These are phyloP conservation scores for Emmonsiellopsis sp. DNA, from an alignment of 2,329 filamentous ascomycete species.

Conservation along the genomic window DNA sequence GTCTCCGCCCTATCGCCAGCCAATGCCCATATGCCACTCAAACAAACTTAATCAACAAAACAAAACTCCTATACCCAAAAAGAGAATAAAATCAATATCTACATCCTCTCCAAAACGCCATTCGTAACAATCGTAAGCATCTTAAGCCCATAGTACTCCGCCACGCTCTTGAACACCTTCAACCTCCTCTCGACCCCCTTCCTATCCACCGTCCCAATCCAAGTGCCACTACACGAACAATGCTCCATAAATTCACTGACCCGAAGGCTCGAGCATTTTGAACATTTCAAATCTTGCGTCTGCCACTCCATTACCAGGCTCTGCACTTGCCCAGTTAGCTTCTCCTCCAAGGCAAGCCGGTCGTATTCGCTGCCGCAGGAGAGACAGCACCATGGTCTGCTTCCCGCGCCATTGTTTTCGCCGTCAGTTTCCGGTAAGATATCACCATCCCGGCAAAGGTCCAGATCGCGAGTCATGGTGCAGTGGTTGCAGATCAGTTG, in stretches of 20 bases:
- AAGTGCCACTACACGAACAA: slow-evolving; percentile 82
- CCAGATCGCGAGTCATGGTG: slow-evolving; percentile 78
- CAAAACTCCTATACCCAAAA: background rate
- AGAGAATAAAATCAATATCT: slow-evolving; percentile 4
- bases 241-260: slow-evolving; percentile 95
- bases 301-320: slow-evolving; percentile 68
- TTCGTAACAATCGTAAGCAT: slow-evolving; percentile 71
- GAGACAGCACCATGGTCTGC: slow-evolving; percentile 60
- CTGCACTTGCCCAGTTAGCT: slow-evolving; percentile 67
- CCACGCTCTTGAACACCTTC: slow-evolving; percentile 63
- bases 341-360: slow-evolving; percentile 73
- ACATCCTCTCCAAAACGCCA: slow-evolving; percentile 46
- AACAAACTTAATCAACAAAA: background rate
- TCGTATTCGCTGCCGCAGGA: slow-evolving; percentile 70
- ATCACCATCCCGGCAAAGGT: slow-evolving; percentile 83
- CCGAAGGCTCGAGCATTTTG: slow-evolving; percentile 55
- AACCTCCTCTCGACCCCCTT: slow-evolving; percentile 57
- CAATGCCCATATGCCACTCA: background rate
- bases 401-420: slow-evolving; percentile 17
- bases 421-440: slow-evolving; percentile 49
- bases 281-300: slow-evolving; percentile 83
- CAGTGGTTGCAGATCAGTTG: slow-evolving; percentile 84
- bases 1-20: background rate
- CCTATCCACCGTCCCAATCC: slow-evolving; percentile 62
- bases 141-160: slow-evolving; percentile 66